Evolutionary conservation across 495 filamentous ascomycete species (phyloP).

Genomic region (Hypoxylon crocopeplum): DNA sequence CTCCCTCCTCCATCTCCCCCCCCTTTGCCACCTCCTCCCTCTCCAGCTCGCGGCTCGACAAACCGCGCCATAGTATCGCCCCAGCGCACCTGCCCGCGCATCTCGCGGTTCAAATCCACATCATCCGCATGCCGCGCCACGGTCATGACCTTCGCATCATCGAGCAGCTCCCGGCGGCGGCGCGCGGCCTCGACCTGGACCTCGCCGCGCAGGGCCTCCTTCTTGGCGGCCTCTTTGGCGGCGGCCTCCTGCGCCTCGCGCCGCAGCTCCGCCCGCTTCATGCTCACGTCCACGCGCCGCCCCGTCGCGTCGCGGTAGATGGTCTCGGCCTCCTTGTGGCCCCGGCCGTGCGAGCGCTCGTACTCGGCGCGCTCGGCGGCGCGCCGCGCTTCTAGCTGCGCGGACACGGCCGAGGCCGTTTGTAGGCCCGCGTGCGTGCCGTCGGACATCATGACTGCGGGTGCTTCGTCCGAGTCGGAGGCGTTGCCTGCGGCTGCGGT

Average conservation of each 20-base stretch:
- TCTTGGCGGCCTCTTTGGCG: conserved; percentile 63
- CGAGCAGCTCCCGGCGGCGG: conserved; percentile 62
- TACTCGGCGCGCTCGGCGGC: conserved; percentile 56
- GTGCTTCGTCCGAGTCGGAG: conserved; percentile 48
- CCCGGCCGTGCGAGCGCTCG: too few species aligned
- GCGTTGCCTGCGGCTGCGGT: conserved; percentile 60
- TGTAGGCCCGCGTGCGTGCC: conserved; percentile 89
- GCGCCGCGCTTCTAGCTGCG: conserved; percentile 66
- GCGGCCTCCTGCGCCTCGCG: conserved; percentile 74
- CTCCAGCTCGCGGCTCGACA: conserved; percentile 52
- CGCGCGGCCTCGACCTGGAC: conserved; percentile 72
- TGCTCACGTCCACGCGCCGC: conserved; percentile 85
- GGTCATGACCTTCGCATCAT: conserved; percentile 80
- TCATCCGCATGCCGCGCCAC: conserved; percentile 84
- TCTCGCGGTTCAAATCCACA: conserved; percentile 78
- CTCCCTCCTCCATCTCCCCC: conserved; percentile 41
- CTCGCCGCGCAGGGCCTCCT: conserved; percentile 78
- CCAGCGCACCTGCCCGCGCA: conserved; percentile 79
- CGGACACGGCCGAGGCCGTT: conserved; percentile 77
- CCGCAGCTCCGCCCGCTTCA: conserved; percentile 86
- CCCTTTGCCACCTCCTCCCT: background rate
- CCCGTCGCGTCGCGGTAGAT: conserved; percentile 95
- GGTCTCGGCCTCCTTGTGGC: conserved; percentile 76
- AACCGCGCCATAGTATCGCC: conserved; percentile 92
- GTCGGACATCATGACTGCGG: conserved; percentile 73